phyloP scores from a whole-genome alignment of 257 asterid genomes.

The Mitragyna speciosa region DNA sequence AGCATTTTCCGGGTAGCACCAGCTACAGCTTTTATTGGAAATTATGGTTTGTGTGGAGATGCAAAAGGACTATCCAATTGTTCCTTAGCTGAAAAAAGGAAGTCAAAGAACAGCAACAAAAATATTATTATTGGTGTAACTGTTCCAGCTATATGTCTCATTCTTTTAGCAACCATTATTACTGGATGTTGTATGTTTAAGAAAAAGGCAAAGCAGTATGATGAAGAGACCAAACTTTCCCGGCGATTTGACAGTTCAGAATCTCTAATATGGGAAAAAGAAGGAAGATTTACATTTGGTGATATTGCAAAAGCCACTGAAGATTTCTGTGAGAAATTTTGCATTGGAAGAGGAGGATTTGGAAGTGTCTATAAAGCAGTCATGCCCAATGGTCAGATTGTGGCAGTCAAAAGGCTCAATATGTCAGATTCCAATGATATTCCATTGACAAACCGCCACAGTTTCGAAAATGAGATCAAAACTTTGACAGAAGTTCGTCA shows the following conservation, averaged over 20 bases:
- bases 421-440: slow-evolving; percentile 59
- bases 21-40: slow-evolving; percentile 45
- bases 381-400: slow-evolving; percentile 47
- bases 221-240: slow-evolving; percentile 43
- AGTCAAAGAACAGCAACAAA: slow-evolving; percentile 31
- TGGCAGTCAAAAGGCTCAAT: slow-evolving; percentile 79
- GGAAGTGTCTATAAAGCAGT: slow-evolving; percentile 80
- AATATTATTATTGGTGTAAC: slow-evolving; percentile 48
- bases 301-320: slow-evolving; percentile 78
- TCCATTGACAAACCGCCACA: slow-evolving; percentile 39
- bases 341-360: slow-evolving; percentile 89
- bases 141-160: slow-evolving; percentile 47
- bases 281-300: slow-evolving; percentile 67
- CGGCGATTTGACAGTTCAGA: slow-evolving; percentile 34
- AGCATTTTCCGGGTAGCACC: slow-evolving; percentile 44
- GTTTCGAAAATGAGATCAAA: slow-evolving; percentile 84
- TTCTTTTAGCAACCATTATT: slow-evolving; percentile 38
- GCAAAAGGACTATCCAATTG: slow-evolving; percentile 57
- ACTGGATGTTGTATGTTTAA: slow-evolving; percentile 32
- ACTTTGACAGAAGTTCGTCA: slow-evolving; percentile 81
- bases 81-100: slow-evolving; percentile 23
- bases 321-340: slow-evolving; percentile 53
- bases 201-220: slow-evolving; percentile 34
- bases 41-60: slow-evolving; percentile 67
- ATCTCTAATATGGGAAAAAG: slow-evolving; percentile 70